Base-by-base conservation (phyloP, 2,329 filamentous ascomycete species). In the Verticillium zaregamsianum region DNA sequence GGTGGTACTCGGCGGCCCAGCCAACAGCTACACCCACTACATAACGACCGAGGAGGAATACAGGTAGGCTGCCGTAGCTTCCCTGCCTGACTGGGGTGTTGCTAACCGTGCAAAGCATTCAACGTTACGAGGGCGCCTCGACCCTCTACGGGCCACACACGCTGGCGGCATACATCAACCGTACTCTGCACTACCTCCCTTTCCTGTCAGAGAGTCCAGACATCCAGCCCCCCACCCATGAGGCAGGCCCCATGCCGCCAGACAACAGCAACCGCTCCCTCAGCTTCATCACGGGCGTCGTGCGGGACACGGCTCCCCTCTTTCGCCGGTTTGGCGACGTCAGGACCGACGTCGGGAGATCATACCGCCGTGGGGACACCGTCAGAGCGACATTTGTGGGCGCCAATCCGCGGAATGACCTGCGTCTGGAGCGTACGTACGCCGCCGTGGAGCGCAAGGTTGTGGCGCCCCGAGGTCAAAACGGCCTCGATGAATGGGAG, bases 81-180 rank as follows among this genome's bases (percentile, higher is more conserved):
- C 15, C 23, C 23, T 35, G 6, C 15, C 20, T 8, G 20, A 5
- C 12, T 45, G 25, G 14, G 31, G 25, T 32, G 8, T 32, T 17
- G 20, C 31, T 55, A 17, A 31, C 12, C 17, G 11, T 6, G 15
- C 73, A 64, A 70, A 80, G 70, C 15, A 83, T 93, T 57, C 93
- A 97, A 75, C 88, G 93, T 37, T 97, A 97, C 72, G 93, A 97
- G 76, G 93, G 93, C 39, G 93, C 91, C 0, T 93, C 90, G 3
- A 97, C 93, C 0, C 82, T 97, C 2, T 94, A 93, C 72, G 93
- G 93, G 0, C 91, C 86, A 0, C 89, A 93, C 71, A 94, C 91
- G 0, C 80, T 97, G n/a, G 87, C 90, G 20, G 93, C 92, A 0
- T 93, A 95, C 76, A 90, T 97, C 74, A 91, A 96, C 70, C 80